Evolutionary conservation across 78 protist genomes (phyloP).

Genomic region (Dictyostelium brefeldianum): DNA sequence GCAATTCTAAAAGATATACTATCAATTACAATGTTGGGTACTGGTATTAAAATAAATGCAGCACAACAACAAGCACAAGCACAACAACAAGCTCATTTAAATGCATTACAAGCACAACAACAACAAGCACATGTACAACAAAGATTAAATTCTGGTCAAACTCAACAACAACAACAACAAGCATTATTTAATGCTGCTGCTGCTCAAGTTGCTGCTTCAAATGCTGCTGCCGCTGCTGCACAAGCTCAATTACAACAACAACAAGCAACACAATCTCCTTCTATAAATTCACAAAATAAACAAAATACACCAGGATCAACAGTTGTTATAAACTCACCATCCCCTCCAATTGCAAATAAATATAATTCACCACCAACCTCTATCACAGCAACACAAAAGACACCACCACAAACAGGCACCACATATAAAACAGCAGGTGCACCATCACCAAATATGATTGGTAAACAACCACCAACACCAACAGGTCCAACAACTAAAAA

Average conservation of each 20-base stretch:
- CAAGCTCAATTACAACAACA: no score
- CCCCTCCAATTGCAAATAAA: constrained; percentile 1
- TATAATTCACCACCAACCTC: background rate
- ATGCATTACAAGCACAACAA: background rate
- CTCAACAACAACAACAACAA: constrained; percentile 7
- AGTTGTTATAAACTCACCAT: background rate
- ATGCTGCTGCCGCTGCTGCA: background rate
- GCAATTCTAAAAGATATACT: constrained; percentile 13
- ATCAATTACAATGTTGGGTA: constrained; percentile 38
- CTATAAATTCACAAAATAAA: no score
- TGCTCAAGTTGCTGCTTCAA: background rate
- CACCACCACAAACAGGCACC: no score
- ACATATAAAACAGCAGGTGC: no score
- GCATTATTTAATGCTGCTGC: background rate
- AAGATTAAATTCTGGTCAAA: background rate
- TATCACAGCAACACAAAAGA: background rate
- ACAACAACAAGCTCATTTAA: background rate
- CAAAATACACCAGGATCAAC: constrained; percentile 9
- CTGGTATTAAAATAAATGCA: constrained; percentile 6
- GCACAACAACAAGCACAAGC: constrained; percentile 39
- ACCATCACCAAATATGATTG: background rate
- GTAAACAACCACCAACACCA: background rate
- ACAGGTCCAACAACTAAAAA: background rate
- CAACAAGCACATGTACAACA: background rate
- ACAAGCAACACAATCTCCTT: no score